Percentiles rank a stretch among this genome's conserved stretches.
Evolutionary conservation across 1,139 yeast species (phyloP).

Genomic region (Lizanozyma gosingica): DNA sequence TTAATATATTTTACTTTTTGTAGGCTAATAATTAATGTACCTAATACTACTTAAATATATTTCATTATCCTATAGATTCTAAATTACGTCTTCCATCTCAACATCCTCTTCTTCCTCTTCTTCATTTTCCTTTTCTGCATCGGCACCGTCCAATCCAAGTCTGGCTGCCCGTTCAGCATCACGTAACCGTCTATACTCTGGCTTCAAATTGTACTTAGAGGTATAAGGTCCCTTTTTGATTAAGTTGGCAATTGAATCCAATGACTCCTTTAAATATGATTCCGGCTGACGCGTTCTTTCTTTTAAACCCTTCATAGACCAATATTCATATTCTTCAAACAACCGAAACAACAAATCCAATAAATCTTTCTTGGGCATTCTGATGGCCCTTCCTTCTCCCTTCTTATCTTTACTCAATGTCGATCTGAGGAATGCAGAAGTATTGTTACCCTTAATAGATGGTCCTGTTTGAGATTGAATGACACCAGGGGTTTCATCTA

Average conservation of each 20-base stretch:
- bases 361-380: slow-evolving; percentile 90
- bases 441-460: slow-evolving; percentile 59
- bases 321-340: slow-evolving; percentile 92
- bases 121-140: slow-evolving; percentile 37
- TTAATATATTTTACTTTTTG: too few relatives aligned
- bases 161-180: slow-evolving; percentile 70
- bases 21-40: too few relatives aligned
- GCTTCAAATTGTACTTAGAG: slow-evolving; percentile 78
- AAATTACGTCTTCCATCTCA: slow-evolving; percentile 38
- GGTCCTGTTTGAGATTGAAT: slow-evolving; percentile 81
- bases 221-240: slow-evolving; percentile 96
- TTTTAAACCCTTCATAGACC: slow-evolving; percentile 91
- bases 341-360: slow-evolving; percentile 80
- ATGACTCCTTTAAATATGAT: slow-evolving; percentile 79
- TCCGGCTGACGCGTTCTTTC: slow-evolving; percentile 97
- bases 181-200: slow-evolving; percentile 76
- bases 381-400: slow-evolving; percentile 79
- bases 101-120: slow-evolving; percentile 36
- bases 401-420: slow-evolving; percentile 26
- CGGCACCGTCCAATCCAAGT: slow-evolving; percentile 35
- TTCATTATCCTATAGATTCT: slow-evolving; percentile 4
- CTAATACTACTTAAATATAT: too few relatives aligned
- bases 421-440: slow-evolving; percentile 50
- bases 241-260: slow-evolving; percentile 82
- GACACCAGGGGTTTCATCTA: slow-evolving; percentile 82